These are phyloP conservation scores for Austroboletus novae-zelandiae DNA, from an alignment of 1,284 basidiomycete genomes.

Conservation along the genomic window DNA sequence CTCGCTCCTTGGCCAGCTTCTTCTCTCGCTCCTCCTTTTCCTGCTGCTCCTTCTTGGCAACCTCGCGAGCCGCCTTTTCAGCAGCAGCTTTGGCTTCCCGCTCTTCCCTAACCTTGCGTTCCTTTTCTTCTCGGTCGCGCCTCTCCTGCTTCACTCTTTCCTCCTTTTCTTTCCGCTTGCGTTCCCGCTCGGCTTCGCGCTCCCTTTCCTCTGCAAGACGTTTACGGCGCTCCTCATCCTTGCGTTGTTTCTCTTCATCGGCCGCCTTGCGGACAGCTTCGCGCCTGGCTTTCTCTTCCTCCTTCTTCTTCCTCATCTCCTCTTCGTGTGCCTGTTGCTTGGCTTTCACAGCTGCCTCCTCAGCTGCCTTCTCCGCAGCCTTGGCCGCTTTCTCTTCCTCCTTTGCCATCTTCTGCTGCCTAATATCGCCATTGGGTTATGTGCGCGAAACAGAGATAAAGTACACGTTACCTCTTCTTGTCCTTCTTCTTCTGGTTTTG, in stretches of 20 bases:
- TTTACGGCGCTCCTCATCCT: conserved; percentile 76
- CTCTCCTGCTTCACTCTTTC: conserved; percentile 64
- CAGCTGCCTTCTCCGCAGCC: conserved; percentile 79
- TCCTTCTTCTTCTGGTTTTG: conserved; percentile 99
- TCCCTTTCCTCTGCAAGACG: conserved; percentile 69
- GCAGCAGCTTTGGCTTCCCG: conserved; percentile 49
- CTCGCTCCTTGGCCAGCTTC: conserved; percentile 58
- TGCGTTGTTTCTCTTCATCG: conserved; percentile 77
- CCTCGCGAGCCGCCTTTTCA: conserved; percentile 52
- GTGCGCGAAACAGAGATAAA: not conserved
- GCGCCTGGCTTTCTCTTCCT: conserved; percentile 69
- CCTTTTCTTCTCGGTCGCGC: conserved; percentile 63
- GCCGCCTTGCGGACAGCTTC: conserved; percentile 73
- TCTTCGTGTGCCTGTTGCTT: conserved; percentile 64
- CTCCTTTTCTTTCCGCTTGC: conserved; percentile 59
- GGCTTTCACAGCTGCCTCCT: conserved; percentile 71
- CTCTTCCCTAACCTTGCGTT: conserved; percentile 57
- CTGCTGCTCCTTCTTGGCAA: conserved; percentile 47
- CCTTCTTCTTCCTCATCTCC: conserved; percentile 64
- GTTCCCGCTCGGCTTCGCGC: conserved; percentile 63
- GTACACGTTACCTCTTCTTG: conserved; percentile 73
- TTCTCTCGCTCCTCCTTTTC: conserved; percentile 64
- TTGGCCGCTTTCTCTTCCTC: conserved; percentile 84
- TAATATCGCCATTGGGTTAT: conserved; percentile 33
- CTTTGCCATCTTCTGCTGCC: conserved; percentile 88